Evolutionary conservation across 164 flowering plant genomes (phyloP), one percentile per base, ranked within the genome.

Genomic region (Aristolochia californica): DNA sequence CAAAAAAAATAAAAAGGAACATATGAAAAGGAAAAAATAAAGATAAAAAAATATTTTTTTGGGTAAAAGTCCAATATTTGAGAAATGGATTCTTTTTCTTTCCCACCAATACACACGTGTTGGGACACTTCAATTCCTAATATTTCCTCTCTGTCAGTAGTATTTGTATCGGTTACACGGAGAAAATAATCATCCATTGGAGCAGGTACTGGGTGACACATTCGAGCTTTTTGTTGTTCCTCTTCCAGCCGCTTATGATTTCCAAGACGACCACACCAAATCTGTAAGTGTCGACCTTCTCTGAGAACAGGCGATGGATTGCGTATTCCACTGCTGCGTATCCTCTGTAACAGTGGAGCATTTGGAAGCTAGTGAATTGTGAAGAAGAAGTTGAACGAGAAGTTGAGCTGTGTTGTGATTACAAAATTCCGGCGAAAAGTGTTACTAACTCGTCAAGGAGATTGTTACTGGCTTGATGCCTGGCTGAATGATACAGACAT

Each of bases 391-490:
- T 0, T 21, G 5, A 18, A 50, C 18, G 0, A 14, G 53, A 2
- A 28, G 30, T 2, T 28, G 7, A 7, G 7, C n/a, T 13, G 2
- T 53, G 1, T 2, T 20, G 10, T 43, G 13, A 70, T 77, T 66
- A 83, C 89, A 83, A 55, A 38, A 85, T 83, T 22, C 85, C 89
- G 0, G 85, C 89, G 64, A 83, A 77, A n/a, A n/a, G n/a, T n/a
- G n/a, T n/a, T n/a, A n/a, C n/a, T n/a, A n/a, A n/a, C 23, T 77
- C 72, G 55, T 80, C 85, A 18, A 83, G 68, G 7, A 83, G 76
- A 44, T 80, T 70, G 43, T 81, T 81, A 57, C 81, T 74, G 1
- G 83, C 49, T 83, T 81, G 48, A 83, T 81, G 50, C 81, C 89
- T 53, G 83, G 70, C 21, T 83, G 89, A 43, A 81, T 78, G 43